Evolutionary conservation across 2,329 filamentous ascomycete genomes (phyloP), one percentile per base, ranked within the genome.

Genomic region (Rutstroemia sp.): DNA sequence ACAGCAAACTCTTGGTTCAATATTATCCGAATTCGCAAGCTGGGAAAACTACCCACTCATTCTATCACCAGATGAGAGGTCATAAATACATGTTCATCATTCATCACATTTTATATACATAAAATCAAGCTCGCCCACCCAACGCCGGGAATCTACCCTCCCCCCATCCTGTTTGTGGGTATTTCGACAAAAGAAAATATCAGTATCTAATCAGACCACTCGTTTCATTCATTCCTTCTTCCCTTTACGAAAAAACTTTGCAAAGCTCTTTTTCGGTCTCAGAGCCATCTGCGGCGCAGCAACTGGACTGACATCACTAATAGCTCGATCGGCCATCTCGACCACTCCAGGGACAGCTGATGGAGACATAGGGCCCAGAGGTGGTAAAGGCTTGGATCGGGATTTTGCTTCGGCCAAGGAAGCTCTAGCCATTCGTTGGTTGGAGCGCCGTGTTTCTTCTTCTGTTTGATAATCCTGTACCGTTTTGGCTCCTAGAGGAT

Each of bases 351-450:
- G 38, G 16, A 58, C 49, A 12, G 34, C 34, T 14, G 46, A 50
- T 12, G 56, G 56, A 4, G 56, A 34, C 52, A 51, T 52, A 19
- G 49, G 49, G 6, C 30, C 42, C 10, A 53, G 21, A 14, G 49
- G 42, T 16, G 56, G 56, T 30, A 58, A 34, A 10, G 56, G 56
- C 23, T 58, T 58, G 8, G 46, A 18, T 39, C 30, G 27, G 27
- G 19, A 38, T 19, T 47, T 54, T 8, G 50, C 45, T 25, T 57
- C 56, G 1, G 37, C 46, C 8, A 57, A 9, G 5, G 56, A 54
- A 9, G 46, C 37, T 38, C 14, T 54, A 7, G 23, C 45, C 8
- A 50, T 42, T 34, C 18, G 46, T 19, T 45, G 38, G n/a, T 42
- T 49, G 14, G 44, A 49, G n/a, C 25, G 19, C 12, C 19, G 42